Evolutionary conservation across 2,329 filamentous ascomycete genomes (phyloP), one percentile per base, ranked within the genome.

Genomic region (Diaporthe sp.): DNA sequence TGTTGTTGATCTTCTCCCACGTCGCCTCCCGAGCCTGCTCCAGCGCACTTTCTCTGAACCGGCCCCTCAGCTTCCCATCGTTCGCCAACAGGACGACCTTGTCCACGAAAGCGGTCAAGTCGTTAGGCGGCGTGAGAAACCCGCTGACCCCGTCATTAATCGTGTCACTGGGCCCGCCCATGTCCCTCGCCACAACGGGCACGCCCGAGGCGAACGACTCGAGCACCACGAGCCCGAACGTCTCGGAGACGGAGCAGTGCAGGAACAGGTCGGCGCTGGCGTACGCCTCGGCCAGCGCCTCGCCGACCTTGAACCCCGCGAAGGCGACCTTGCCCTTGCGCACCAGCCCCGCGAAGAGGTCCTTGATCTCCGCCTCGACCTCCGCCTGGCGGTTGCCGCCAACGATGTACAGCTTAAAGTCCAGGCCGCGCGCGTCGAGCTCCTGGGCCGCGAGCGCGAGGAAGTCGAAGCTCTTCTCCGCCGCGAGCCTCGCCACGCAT

Each of bases 1-100:
- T 90, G 79, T 93, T 92, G 84, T 93, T 93, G 82, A 94, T 93
- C 83, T 90, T 92, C 75, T 93, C 91, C 93, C 92, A 94, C 0
- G 91, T 94, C 3, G 90, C 92, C 67, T 91, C 87, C 76, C 89
- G 89, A 0, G 92, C 92, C 76, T 91, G 89, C 28, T 81, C 80
- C 71, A 92, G 87, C 1, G 91, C 88, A 12, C 86, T 84, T 0
- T 76, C 74, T 2, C 85, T 84, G 84, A 94, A 89, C 1, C 78
- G 80, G 7, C 79, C 70, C 10, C 90, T 86, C 22, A 90, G 81
- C 0, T 77, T 73, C 0, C 81, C 62, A 76, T 93, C 86, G 2
- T 80, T 82, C 0, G 87, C 86, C 0, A 94, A 84, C 74, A 86
- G 80, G 53, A 88, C 79, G 0, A 92, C 88, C 78, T 87, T 87